Percentiles rank a stretch among this genome's conserved stretches.
Evolutionary conservation across 495 filamentous ascomycete genomes (phyloP).

Genomic region (Parmelia sp.): DNA sequence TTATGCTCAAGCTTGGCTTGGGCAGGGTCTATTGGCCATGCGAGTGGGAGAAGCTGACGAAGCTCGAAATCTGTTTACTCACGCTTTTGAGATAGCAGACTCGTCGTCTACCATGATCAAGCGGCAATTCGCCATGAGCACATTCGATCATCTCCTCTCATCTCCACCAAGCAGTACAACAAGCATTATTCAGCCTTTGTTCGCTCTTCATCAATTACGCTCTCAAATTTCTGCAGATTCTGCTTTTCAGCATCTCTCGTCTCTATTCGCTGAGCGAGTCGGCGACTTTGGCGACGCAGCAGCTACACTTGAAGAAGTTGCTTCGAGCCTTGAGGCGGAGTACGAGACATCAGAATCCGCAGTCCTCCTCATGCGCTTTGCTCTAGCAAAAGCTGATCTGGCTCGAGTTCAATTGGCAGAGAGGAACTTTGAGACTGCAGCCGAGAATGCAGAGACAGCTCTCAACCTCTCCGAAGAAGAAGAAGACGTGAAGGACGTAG

Average conservation of each 20-base stretch:
- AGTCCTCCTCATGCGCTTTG: conserved; percentile 63
- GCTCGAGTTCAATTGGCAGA: conserved; percentile 69
- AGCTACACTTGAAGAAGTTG: conserved; percentile 56
- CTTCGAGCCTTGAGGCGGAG: conserved; percentile 61
- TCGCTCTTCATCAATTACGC: conserved; percentile 77
- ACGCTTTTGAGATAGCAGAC: conserved; percentile 87
- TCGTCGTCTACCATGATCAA: conserved; percentile 64
- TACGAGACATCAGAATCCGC: conserved; percentile 79
- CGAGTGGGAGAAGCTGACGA: conserved; percentile 66
- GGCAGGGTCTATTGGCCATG: conserved; percentile 79
- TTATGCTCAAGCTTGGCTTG: conserved; percentile 86
- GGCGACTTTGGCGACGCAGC: conserved; percentile 60
- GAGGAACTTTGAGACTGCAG: conserved; percentile 55
- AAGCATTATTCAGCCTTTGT: conserved; percentile 66
- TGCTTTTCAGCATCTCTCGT: conserved; percentile 66
- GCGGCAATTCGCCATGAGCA: conserved; percentile 65
- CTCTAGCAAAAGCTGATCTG: conserved; percentile 81
- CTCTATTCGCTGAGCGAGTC: conserved; percentile 74
- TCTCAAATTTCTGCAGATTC: conserved; percentile 60
- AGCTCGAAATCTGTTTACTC: conserved; percentile 79
- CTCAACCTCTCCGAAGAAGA: conserved; percentile 60
- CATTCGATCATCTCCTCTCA: conserved; percentile 69
- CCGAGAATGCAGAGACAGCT: conserved; percentile 65
- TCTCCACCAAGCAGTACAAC: conserved; percentile 52
- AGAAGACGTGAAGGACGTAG: conserved; percentile 50